phyloP scores from a whole-genome alignment of 2,329 filamentous ascomycete species.

The Hypoxylon sp. region DNA sequence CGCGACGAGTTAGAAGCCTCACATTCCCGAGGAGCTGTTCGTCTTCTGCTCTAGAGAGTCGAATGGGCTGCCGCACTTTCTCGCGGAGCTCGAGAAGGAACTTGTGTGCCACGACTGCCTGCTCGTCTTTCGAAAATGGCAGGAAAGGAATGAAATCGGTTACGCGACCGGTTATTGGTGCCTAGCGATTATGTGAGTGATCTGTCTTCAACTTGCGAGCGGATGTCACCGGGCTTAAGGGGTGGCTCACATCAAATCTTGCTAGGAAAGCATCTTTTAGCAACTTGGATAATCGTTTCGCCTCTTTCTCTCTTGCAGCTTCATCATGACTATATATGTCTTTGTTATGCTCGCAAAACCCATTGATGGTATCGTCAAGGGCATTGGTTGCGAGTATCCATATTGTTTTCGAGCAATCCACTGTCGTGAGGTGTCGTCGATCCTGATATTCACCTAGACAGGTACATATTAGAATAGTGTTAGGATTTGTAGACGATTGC shows the following conservation, averaged over 20 bases:
- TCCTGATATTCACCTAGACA: slow-evolving; percentile 53
- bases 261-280: background rate
- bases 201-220: background rate
- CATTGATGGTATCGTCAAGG: slow-evolving; percentile 55
- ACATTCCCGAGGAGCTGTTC: background rate
- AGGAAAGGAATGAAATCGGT: slow-evolving; percentile 41
- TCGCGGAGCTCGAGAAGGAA: background rate
- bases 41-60: background rate
- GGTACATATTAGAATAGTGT: background rate
- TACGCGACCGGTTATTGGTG: slow-evolving; percentile 36
- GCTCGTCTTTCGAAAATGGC: slow-evolving; percentile 30
- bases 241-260: background rate
- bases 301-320: background rate
- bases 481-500: background rate
- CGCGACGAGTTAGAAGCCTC: background rate
- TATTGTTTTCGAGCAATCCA: slow-evolving; percentile 60
- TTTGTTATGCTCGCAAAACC: slow-evolving; percentile 53
- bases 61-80: background rate
- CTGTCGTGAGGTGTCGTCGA: slow-evolving; percentile 49
- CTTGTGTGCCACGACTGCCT: slow-evolving; percentile 20
- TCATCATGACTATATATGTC: slow-evolving; percentile 20
- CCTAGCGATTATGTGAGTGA: background rate
- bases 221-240: slow-evolving; percentile 15
- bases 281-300: background rate
- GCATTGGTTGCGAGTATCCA: slow-evolving; percentile 64